Evolutionary conservation across 352 stramenopile species (phyloP), one percentile per base, ranked within the genome.

Genomic region (Phytophthora fragariaefolia): DNA sequence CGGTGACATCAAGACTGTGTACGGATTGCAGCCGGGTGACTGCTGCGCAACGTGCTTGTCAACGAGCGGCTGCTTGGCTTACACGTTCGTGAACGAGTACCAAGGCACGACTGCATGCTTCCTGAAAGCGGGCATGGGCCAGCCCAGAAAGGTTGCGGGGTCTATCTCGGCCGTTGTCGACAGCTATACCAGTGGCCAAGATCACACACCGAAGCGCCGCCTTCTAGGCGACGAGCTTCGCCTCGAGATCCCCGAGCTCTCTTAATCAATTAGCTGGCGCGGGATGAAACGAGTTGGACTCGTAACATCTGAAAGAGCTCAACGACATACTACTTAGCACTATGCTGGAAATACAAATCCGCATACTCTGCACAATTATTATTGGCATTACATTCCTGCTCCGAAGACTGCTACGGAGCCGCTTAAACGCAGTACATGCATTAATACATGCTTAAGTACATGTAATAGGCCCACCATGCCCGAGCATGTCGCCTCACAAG

Each of bases 61-160:
- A n/a, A 85, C 71, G 9, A 65, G 28, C 3, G 73, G 69, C 0
- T 87, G 80, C 53, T 68, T 76, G 49, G 80, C 73, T 9, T 89
- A 87, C 73, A 84, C 80, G 26, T 88, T 84, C 42, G 46, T 91
- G 18, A 73, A 67, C 26, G 65, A 72, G 24, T 71, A 68, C 34
- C 53, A 58, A 4, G 56, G 69, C 27, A 69, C 65, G 17, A 76
- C 74, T 3, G 63, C 68, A n/a, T 82, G 74, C 46, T 82, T 61
- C 56, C 64, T 82, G 20, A 82, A 82, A 50, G 65, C 58, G 3
- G 69, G 68, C 38, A 77, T 74, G 72, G 72, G 68, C 7, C 48
- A 58, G 22, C 67, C 60, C 17, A 70, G 60, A 30, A 67, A 73
- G 36, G 62, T 68, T 26, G 49, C 50, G 22, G 76, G 76, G 2